Conservation (phyloP, 768 basidiomycete species). For the Serendipita sp. region DNA sequence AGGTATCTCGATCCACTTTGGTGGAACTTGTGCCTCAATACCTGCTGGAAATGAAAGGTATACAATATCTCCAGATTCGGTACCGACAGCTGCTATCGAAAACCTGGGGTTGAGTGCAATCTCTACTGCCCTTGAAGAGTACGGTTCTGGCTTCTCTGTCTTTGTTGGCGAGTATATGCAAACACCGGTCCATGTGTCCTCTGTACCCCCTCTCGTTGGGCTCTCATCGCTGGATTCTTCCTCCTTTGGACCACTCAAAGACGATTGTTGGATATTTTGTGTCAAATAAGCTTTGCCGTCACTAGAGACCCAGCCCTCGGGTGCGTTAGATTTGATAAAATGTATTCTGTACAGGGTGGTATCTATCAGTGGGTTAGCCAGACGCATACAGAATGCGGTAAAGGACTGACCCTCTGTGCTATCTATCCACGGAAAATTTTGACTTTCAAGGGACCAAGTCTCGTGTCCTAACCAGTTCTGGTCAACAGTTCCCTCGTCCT, state of each 20-base stretch:
- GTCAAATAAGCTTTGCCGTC: slow-evolving; percentile 74
- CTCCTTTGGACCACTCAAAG: slow-evolving; percentile 25
- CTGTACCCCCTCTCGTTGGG: slow-evolving; percentile 12
- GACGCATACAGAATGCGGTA: not conserved
- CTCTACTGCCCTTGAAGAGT: not conserved
- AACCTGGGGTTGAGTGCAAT: slow-evolving; percentile 5
- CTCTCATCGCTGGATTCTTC: slow-evolving; percentile 11
- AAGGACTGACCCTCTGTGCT: slow-evolving; percentile 41
- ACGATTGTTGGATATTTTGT: slow-evolving; percentile 17
- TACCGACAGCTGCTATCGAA: not conserved
- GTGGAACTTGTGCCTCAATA: not conserved
- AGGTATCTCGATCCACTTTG: slow-evolving; percentile 19
- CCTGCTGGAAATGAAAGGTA: slow-evolving; percentile 22
- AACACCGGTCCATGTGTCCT: slow-evolving; percentile 10
- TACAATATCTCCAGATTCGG: not conserved
- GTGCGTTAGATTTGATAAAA: slow-evolving; percentile 37
- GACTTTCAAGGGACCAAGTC: slow-evolving; percentile 52
- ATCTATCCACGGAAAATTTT: slow-evolving; percentile 57
- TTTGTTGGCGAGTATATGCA: not conserved
- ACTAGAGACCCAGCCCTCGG: slow-evolving; percentile 73
- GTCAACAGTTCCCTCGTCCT: slow-evolving; percentile 19
- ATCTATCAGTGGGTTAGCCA: not conserved
- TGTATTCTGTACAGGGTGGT: slow-evolving; percentile 53
- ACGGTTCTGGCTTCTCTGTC: not conserved
- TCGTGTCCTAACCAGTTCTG: slow-evolving; percentile 32